Conservation (phyloP, 2,329 filamentous ascomycete species). For the Hymenoscyphus linearis region DNA sequence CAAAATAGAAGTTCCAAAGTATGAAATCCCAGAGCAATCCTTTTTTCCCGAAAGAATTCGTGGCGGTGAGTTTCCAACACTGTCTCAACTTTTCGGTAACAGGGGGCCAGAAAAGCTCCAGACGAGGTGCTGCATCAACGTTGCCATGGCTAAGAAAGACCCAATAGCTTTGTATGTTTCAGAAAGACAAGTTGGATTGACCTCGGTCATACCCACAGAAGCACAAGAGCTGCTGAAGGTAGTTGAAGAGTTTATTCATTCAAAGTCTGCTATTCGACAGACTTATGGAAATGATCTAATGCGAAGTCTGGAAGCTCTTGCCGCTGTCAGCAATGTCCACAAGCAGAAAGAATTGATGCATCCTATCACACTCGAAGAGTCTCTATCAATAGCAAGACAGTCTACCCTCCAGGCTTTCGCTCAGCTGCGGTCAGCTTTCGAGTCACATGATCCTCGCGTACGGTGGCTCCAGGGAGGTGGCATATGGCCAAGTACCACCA, state of each 20-base stretch:
- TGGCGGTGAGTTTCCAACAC: conserved; percentile 9
- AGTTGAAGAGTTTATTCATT: conserved; percentile 28
- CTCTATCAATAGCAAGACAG: conserved; percentile 5
- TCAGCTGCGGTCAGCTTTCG: conserved; percentile 10
- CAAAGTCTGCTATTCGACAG: conserved; percentile 33
- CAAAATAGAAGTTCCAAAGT: neutral
- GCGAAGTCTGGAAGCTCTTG: conserved; percentile 33
- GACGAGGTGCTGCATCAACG: neutral
- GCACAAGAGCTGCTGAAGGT: conserved; percentile 25
- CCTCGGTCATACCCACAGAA: conserved; percentile 4
- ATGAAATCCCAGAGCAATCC: conserved; percentile 5
- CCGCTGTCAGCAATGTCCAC: neutral
- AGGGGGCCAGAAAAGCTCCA: neutral
- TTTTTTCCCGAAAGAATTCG: conserved; percentile 3
- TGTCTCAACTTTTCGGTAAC: conserved; percentile 7
- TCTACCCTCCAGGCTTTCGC: neutral
- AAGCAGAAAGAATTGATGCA: neutral
- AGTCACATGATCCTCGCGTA: conserved; percentile 1
- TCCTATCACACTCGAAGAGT: neutral
- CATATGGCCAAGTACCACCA: conserved; percentile 39
- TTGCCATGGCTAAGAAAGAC: neutral
- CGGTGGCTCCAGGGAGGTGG: conserved; percentile 37
- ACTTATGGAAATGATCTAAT: conserved; percentile 36
- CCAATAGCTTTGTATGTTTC: neutral
- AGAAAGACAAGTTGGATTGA: neutral